Evolutionary conservation across 2,329 filamentous ascomycete species (phyloP).

Genomic region (Kalaharituber pfeilii): DNA sequence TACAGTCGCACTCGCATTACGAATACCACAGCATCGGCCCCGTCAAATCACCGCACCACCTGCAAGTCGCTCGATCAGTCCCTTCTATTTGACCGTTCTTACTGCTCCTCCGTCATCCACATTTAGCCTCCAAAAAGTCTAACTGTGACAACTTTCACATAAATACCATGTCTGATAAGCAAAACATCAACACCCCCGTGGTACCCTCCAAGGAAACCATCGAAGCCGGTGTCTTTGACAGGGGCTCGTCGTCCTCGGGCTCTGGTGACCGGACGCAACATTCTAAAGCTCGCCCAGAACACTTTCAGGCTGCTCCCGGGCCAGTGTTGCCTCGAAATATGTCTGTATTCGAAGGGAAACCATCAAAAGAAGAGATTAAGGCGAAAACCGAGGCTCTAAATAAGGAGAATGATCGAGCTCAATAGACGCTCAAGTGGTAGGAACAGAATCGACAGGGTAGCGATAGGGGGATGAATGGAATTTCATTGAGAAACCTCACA

Average conservation of each 20-base stretch:
- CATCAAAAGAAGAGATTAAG: constrained; percentile 9
- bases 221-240: constrained; percentile 11
- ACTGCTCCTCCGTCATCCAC: no score
- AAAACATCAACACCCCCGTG: constrained; percentile 4
- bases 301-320: constrained; percentile 12
- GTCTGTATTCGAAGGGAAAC: constrained; percentile 11
- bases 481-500: background rate
- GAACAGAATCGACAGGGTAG: background rate
- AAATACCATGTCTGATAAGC: background rate
- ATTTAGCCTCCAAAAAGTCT: no score
- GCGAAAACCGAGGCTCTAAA: constrained; percentile 15
- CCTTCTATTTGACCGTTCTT: no score
- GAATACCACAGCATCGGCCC: no score
- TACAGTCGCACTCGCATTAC: no score
- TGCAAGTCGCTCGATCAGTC: no score
- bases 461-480: background rate
- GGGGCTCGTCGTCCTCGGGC: no score
- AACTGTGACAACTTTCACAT: background rate
- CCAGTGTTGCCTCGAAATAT: constrained; percentile 14
- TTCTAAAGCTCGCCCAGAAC: constrained; percentile 8
- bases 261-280: background rate
- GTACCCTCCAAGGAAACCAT: constrained; percentile 11
- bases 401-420: constrained; percentile 7
- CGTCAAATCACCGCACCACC: no score
- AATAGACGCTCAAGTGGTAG: background rate